Percentiles rank a stretch among this genome's conserved stretches.
These are phyloP conservation scores for Jaapia argillacea DNA, from an alignment of 768 basidiomycete species.

Conservation along the genomic window DNA sequence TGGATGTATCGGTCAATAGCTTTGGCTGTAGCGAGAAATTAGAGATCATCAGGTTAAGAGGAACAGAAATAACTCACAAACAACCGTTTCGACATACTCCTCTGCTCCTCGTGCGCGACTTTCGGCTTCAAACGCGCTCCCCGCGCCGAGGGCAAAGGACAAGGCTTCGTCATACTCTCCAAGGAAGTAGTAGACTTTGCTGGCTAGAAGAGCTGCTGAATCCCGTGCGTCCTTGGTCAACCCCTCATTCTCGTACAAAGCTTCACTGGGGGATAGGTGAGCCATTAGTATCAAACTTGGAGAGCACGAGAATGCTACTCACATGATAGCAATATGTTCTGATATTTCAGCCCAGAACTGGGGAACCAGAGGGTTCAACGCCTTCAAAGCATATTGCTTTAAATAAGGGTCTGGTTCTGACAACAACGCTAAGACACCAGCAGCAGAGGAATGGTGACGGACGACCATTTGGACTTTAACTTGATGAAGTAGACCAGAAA, in stretches of 20 bases:
- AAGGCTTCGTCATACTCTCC: constrained; percentile 94
- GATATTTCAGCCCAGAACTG: constrained; percentile 99
- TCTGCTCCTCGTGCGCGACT: constrained; percentile 50
- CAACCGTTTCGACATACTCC: constrained; percentile 91
- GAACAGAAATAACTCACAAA: constrained; percentile 51
- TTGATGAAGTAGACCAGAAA: constrained; percentile 13
- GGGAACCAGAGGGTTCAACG: constrained; percentile 75
- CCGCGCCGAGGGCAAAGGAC: constrained; percentile 89
- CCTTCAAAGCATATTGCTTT: constrained; percentile 84
- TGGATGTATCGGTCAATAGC: constrained; percentile 92
- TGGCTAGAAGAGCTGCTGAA: constrained; percentile 85
- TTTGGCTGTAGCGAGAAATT: constrained; percentile 48
- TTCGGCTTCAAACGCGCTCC: constrained; percentile 75
- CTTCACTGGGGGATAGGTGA: constrained; percentile 48
- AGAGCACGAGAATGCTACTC: constrained; percentile 25
- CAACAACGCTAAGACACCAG: constrained; percentile 86
- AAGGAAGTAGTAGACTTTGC: constrained; percentile 97
- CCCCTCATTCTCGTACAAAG: constrained; percentile 76
- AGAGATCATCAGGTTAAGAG: background rate
- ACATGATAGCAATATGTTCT: constrained; percentile 88
- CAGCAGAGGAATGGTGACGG: constrained; percentile 71
- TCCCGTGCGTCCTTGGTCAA: constrained; percentile 67
- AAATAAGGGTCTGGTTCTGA: constrained; percentile 81
- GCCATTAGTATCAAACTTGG: background rate
- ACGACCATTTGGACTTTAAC: constrained; percentile 45